Conservation (phyloP, 352 stramenopile species). For the Phytophthora hibernalis region DNA sequence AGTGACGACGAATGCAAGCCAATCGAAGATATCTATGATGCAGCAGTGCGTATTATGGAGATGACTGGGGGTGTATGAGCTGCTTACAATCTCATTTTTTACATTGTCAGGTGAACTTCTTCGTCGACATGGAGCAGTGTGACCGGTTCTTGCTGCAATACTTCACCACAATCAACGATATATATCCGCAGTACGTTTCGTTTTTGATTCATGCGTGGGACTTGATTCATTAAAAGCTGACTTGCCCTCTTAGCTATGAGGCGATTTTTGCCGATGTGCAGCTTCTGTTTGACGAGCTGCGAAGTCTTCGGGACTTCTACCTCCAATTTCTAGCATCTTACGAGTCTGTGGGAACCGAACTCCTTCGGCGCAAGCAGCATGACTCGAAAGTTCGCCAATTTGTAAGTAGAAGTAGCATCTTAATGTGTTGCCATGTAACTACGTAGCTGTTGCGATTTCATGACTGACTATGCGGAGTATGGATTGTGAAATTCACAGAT, state of each 20-base stretch:
- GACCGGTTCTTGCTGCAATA: slow-evolving; percentile 79
- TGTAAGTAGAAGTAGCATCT: slow-evolving; percentile 41
- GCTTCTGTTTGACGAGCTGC: slow-evolving; percentile 80
- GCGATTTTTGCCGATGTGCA: slow-evolving; percentile 69
- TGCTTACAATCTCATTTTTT: background rate
- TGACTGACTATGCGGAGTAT: background rate
- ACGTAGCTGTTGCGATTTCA: background rate
- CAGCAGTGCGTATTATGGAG: slow-evolving; percentile 34
- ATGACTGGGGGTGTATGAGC: background rate
- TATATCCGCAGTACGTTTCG: slow-evolving; percentile 68
- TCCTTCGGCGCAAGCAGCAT: slow-evolving; percentile 63
- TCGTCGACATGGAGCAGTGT: slow-evolving; percentile 91
- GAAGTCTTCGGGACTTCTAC: slow-evolving; percentile 84
- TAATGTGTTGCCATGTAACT: background rate
- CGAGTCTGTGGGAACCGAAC: slow-evolving; percentile 58
- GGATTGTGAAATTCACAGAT: slow-evolving; percentile 42
- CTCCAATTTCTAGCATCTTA: slow-evolving; percentile 80
- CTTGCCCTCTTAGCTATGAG: slow-evolving; percentile 54
- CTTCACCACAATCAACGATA: slow-evolving; percentile 88
- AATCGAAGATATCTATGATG: slow-evolving; percentile 53
- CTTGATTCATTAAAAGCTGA: background rate
- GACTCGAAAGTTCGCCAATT: slow-evolving; percentile 58
- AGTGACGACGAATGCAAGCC: slow-evolving; percentile 44
- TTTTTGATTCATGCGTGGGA: background rate
- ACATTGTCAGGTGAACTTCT: slow-evolving; percentile 65